These are phyloP conservation scores for Lentinula lateritia DNA, from an alignment of 768 basidiomycete genomes.

Conservation along the genomic window DNA sequence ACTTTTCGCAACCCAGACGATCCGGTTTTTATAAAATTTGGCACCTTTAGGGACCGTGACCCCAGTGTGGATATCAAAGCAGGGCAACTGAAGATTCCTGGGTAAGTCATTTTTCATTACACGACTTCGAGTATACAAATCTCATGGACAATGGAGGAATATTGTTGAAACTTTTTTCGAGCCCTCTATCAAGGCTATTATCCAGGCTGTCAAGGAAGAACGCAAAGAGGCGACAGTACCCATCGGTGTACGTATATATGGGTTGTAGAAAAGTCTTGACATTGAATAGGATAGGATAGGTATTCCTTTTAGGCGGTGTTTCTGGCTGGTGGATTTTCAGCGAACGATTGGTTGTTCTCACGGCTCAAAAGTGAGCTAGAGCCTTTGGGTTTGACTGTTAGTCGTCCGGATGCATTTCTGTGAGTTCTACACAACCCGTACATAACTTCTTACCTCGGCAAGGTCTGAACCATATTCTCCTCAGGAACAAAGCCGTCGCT, in stretches of 20 bases:
- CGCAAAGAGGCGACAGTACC: conserved; percentile 24
- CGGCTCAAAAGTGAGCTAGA: conserved; percentile 33
- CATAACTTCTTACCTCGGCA: background rate
- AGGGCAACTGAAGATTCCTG: conserved; percentile 32
- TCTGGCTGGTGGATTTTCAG: conserved; percentile 49
- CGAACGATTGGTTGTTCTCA: conserved; percentile 43
- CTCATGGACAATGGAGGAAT: background rate
- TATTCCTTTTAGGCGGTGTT: conserved; percentile 30
- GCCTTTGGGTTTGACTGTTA: conserved; percentile 26
- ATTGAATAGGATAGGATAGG: background rate
- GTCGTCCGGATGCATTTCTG: conserved; percentile 41
- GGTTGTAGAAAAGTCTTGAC: background rate
- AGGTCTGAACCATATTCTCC: background rate
- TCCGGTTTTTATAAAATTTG: conserved; percentile 36
- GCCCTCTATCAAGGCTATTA: conserved; percentile 32
- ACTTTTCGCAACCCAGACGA: conserved; percentile 34
- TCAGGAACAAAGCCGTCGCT: conserved; percentile 37
- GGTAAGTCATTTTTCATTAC: conserved; percentile 17
- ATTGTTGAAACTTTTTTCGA: conserved; percentile 37
- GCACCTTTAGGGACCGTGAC: conserved; percentile 33
- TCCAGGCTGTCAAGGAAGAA: conserved; percentile 28
- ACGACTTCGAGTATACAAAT: background rate
- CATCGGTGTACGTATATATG: conserved; percentile 15
- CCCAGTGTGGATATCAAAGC: conserved; percentile 28
- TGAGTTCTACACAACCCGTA: conserved; percentile 20